phyloP scores from a whole-genome alignment of 257 asterid species.

The Fraxinus cuspidata region DNA sequence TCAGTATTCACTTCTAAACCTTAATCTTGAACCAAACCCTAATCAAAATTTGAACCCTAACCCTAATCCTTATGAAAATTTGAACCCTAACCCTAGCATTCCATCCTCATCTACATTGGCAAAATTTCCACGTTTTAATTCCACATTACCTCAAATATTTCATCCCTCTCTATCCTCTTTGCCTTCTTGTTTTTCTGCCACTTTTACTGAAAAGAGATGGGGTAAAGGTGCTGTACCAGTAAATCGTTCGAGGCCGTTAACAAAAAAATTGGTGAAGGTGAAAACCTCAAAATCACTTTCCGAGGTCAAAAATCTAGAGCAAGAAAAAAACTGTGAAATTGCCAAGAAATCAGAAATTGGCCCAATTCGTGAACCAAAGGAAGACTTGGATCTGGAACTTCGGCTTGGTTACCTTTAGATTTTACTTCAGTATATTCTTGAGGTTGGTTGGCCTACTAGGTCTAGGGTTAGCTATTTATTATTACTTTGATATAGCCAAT shows the following conservation, averaged over 20 bases:
- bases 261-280: neutral
- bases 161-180: slow-evolving; percentile 23
- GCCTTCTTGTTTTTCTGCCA: slow-evolving; percentile 17
- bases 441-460: neutral
- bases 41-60: slow-evolving; percentile 31
- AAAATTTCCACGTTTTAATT: slow-evolving; percentile 21
- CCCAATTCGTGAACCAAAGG: slow-evolving; percentile 25
- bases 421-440: neutral
- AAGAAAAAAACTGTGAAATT: slow-evolving; percentile 14
- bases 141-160: slow-evolving; percentile 28
- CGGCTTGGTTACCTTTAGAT: slow-evolving; percentile 42
- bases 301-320: slow-evolving; percentile 20
- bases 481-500: too few relatives aligned
- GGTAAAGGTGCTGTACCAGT: neutral
- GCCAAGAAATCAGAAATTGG: slow-evolving; percentile 29
- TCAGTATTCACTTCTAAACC: slow-evolving; percentile 31
- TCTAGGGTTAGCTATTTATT: neutral
- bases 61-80: slow-evolving; percentile 10
- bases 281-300: slow-evolving; percentile 24
- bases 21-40: slow-evolving; percentile 42
- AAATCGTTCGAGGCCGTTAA: neutral
- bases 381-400: slow-evolving; percentile 58
- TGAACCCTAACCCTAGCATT: slow-evolving; percentile 21
- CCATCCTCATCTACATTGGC: slow-evolving; percentile 22
- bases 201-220: slow-evolving; percentile 22